Evolutionary conservation across 129 eudicot species (phyloP), one percentile per base, ranked within the genome.

Genomic region (Flaveria sonorensis): DNA sequence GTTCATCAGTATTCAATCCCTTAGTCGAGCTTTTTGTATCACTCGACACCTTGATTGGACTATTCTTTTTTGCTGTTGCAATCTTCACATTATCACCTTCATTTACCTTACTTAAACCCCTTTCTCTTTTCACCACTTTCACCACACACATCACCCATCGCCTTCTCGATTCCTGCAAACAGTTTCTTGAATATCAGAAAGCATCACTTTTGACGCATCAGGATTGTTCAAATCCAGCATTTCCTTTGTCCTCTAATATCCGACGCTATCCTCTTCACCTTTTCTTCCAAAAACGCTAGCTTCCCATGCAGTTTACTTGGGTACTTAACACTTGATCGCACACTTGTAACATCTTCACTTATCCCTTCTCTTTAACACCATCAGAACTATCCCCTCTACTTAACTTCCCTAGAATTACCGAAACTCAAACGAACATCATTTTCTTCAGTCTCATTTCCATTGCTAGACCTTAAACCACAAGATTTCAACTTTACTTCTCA

Each of bases 91-190:
- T 42, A 46, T 81, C 74, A 63, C 30, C 69, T 77, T 68, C 82
- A 47, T 7, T 63, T 20, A 28, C n/a, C 7, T 77, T 79, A 15
- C 52, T 70, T 50, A 46, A 48, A 28, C 53, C 74, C 59, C 18
- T 63, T 30, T 23, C 80, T 78, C 86, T 11, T 73, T 28, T 81
- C 87, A 5, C 66, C 75, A 45, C 71, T 86, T 46, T 66, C 89
- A 57, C 21, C 81, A 72, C 55, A 71, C 2, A 73, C 82, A 89
- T 84, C 80, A 18, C 84, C 90, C 92, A 94, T 89, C 2, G 93
- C 97, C 84, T 91, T 91, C 83, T 94, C 99, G 36, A 94, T 91
- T 60, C 99, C 99, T 2, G 94, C 91, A 53, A 53, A 94, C 93
- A 26, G 93, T 91, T 69, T 89, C 90, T 63, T 94, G 99, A 82